Evolutionary conservation across 78 protist genomes (phyloP), one percentile per base, ranked within the genome.

Genomic region (Dictyostelium intermedium): DNA sequence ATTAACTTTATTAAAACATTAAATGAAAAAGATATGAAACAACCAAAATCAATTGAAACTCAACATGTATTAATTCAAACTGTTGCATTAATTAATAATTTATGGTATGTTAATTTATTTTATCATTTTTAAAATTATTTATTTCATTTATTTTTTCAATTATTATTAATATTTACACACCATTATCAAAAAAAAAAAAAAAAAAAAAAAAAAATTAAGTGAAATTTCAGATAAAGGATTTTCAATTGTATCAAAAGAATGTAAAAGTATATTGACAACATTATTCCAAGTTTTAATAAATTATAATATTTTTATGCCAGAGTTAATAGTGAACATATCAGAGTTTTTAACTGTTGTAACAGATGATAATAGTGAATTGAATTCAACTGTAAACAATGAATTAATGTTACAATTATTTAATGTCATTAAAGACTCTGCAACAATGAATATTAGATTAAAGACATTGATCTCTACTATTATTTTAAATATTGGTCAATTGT

Each of bases 11-110:
- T 86, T 34, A 76, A 32, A 39, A 32, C 80, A 8, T 53, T 56
- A 18, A 47, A n/a, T 35, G 60, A 79, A n/a, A 86, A 76, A 20
- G 70, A 86, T 20, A 47, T 79, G 34, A 79, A 47, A 34, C 34
- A 14, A 27, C 43, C 23, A 14, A 56, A 76, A 60, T 45, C 82
- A n/a, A 10, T 87, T n/a, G 85, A 70, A 43, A 18, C 25, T 27
- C 94, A 89, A 89, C 94, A 89, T 66, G 84, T 89, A 10, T 23
- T 89, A 47, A 27, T 80, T 39, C 94, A 89, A 80, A 25, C 87
- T 7, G 35, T 89, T 14, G 53, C 94, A 13, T 23, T 89, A 53
- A 37, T 89, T 16, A 89, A 77, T n/a, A 89, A 89, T 34, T 5
- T 89, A 50, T 56, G 79, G 93, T 87, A 87, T 5, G 56, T 79